Evolutionary conservation across 345 rosid species (phyloP), one percentile per base, ranked within the genome.

Genomic region (Populus euphratica): DNA sequence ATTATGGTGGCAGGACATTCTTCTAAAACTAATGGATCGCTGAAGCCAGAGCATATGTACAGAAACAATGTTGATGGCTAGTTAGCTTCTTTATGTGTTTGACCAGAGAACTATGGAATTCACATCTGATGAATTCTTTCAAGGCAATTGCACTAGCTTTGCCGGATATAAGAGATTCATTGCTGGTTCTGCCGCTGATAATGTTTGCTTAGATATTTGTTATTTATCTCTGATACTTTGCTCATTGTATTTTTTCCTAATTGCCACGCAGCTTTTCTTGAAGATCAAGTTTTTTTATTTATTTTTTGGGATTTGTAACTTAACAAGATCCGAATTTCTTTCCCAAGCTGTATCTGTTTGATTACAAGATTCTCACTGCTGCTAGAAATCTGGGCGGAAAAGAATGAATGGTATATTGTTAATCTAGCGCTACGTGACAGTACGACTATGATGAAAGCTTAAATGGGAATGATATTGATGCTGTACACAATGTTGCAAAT

Each of bases 1-100:
- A 73, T 77, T 73, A 1, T 73, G 63, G 64, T 77, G 75, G 72
- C 76, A 81, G 81, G 73, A 25, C 71, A 73, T 81, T 81, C 84
- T 81, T 69, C 81, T 43, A 64, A 81, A 77, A 68, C 73, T 80
- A 68, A 20, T 80, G 69, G 79, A 80, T 56, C 76, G 76, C 27
- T 80, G 39, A 72, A 80, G 64, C 0, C 49, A 27, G 36, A n/a
- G 47, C 54, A 25, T 10, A 4, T 54, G 61, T 54, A 8, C 47
- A 61, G 18, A 25, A 61, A 38, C 62, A 39, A 68, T 76, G 10
- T 64, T 31, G 5, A 50, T 33, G 49, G 20, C 41, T 10, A 5
- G 17, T 23, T 25, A 50, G 62, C 79, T 69, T 77, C 65, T 50
- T 16, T 33, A 38, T 38, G 1, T 70, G 47, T 8, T 2, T 27